phyloP scores from a whole-genome alignment of 768 basidiomycete species.

The Kondoa subrosea region DNA sequence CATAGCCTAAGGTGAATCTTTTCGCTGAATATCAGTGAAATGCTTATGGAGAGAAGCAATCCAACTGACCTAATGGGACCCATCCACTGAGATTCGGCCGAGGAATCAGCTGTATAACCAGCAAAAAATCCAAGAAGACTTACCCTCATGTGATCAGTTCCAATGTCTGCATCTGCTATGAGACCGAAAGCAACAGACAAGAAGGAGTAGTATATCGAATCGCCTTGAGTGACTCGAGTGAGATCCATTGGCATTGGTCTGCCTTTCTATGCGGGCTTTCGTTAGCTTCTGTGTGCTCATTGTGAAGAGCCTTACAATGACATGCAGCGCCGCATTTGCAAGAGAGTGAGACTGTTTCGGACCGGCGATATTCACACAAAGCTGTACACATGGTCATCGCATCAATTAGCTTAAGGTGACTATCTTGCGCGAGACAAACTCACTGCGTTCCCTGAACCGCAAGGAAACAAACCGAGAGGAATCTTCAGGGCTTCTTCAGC shows the following conservation, averaged over 20 bases:
- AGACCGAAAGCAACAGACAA: constrained; percentile 3
- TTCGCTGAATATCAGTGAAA: no score
- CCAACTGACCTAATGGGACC: not conserved
- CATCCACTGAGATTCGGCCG: not conserved
- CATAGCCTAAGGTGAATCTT: not conserved
- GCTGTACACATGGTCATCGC: no score
- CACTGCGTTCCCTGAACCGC: constrained; percentile 20
- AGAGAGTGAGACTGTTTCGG: not conserved
- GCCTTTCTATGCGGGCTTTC: not conserved
- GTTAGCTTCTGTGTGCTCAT: not conserved
- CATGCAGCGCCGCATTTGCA: not conserved
- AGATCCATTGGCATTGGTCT: constrained; percentile 3
- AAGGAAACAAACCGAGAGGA: constrained; percentile 32
- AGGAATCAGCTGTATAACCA: not conserved
- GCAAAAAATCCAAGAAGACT: no score
- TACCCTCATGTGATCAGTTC: not conserved
- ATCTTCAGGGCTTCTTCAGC: constrained; percentile 29
- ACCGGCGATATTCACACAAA: not conserved
- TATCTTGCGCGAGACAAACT: not conserved
- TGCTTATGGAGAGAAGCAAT: no score
- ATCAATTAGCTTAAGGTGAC: not conserved
- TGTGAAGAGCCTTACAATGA: not conserved
- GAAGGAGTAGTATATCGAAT: constrained; percentile 1
- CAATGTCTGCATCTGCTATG: constrained; percentile 6
- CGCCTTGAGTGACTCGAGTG: not conserved